phyloP scores from a whole-genome alignment of 73 alveolate genomes.

The Stentor coeruleus region DNA sequence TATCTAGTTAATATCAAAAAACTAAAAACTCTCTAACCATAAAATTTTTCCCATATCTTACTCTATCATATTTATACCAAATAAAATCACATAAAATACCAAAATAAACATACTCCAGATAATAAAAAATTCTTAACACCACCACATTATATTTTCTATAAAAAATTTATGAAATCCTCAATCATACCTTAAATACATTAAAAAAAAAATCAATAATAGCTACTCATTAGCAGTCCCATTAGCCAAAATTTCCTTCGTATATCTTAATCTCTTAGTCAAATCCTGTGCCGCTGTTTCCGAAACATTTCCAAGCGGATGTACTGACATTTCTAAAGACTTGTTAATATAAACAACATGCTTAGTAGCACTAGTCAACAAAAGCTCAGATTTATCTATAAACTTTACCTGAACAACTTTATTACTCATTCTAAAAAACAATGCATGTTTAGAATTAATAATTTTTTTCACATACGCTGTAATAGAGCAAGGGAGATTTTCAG shows the following conservation, averaged over 20 bases:
- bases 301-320: not conserved
- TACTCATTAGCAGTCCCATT: too few species aligned
- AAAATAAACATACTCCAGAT: too few species aligned
- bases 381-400: conserved; percentile 36
- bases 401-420: conserved; percentile 94
- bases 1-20: too few species aligned
- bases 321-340: not conserved
- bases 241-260: not conserved
- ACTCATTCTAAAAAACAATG: conserved; percentile 92
- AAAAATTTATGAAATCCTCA: too few species aligned
- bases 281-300: not conserved
- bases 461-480: conserved; percentile 77
- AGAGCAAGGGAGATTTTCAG: not conserved
- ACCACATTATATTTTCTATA: too few species aligned
- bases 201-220: too few species aligned
- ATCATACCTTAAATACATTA: too few species aligned
- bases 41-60: too few species aligned
- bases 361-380: not conserved
- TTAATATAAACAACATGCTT: not conserved
- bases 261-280: not conserved
- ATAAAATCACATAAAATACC: too few species aligned
- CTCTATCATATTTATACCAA: too few species aligned
- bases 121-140: too few species aligned
- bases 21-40: too few species aligned
- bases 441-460: conserved; percentile 95